Evolutionary conservation across 768 basidiomycete species (phyloP), one percentile per base, ranked within the genome.

Genomic region (Sarcodon sp.): DNA sequence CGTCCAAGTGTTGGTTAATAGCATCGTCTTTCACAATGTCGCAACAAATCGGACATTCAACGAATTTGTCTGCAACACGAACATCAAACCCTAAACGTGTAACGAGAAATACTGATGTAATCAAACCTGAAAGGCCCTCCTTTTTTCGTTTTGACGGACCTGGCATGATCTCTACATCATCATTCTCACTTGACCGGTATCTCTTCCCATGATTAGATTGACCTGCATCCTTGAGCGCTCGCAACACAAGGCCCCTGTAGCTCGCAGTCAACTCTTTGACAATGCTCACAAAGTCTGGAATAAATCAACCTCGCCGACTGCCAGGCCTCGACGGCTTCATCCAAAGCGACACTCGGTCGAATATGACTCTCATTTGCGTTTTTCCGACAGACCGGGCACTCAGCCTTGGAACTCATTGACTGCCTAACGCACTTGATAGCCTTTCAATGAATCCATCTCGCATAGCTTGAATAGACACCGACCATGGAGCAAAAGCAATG

Each of bases 401-500:
- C 79, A 21, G 76, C 72, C 57, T 82, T 80, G 33, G 60, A 67
- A 6, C 67, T 55, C 31, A 88, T 60, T 4, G 75, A 69, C 16
- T 73, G 65, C 44, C 87, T 70, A 47, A 89, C 77, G 59, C 88
- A 91, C 87, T 90, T 49, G 6, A 13, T 35, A 11, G 27, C 7
- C 35, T 31, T 7, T 10, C 33, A 27, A 12, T 18, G 34, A 12
- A 15, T 36, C 7, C 41, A 27, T 16, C 21, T 31, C 15, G 27
- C 11, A 33, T 38, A 33, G 13, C 16, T 44, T 7, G 32, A 45
- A 53, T 41, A 16, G 6, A n/a, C 10, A 58, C 80, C 55, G 53
- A 87, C 85, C 56, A 75, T 59, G 11, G 84, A 87, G 64, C 88
- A 90, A 59, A 89, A 91, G 44, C 78, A 81, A 56, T 91, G 88